A percentile compares a stretch with the other conserved stretches of the same genome.
Conservation (phyloP, 805 yeast genomes). For the Nakazawaea laoshanensis region DNA sequence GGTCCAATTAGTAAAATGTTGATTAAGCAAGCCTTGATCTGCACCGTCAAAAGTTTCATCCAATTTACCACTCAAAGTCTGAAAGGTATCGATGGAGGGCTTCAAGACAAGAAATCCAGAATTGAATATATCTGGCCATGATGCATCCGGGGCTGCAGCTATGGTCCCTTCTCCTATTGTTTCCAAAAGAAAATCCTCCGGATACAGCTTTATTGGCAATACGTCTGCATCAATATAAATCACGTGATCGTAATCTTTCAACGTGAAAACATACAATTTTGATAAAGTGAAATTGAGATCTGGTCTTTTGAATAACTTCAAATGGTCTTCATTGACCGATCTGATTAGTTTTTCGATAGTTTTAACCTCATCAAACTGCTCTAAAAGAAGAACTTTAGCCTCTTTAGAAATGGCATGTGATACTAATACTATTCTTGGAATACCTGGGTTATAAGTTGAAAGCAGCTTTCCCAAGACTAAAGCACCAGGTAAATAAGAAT, state of each 20-base stretch:
- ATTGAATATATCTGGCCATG: conserved; percentile 89
- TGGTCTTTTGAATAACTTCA: conserved; percentile 17
- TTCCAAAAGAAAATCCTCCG: conserved; percentile 18
- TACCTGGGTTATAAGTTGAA: conserved; percentile 11
- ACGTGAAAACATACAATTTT: conserved; percentile 49
- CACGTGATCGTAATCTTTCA: conserved; percentile 31
- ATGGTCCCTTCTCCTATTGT: conserved; percentile 14
- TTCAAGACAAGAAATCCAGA: conserved; percentile 54
- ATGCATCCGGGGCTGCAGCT: conserved; percentile 69
- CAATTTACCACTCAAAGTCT: conserved; percentile 25
- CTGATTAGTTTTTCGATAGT: conserved; percentile 1
- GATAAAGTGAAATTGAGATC: conserved; percentile 33
- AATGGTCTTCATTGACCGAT: conserved; percentile 1
- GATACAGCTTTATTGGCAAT: conserved; percentile 30
- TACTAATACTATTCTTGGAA: conserved; percentile 18
- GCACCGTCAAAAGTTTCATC: conserved; percentile 73
- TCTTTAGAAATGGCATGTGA: neutral
- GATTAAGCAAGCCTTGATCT: conserved; percentile 85
- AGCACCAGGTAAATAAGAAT: conserved; percentile 28
- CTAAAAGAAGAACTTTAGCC: neutral
- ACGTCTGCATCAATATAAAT: conserved; percentile 63
- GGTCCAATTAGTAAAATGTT: conserved; percentile 42
- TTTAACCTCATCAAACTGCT: conserved; percentile 2
- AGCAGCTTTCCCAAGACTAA: conserved; percentile 22
- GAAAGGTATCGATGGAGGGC: conserved; percentile 39